Evolutionary conservation across 306 rosid genomes (phyloP).

Genomic region (Quillaja saponaria): DNA sequence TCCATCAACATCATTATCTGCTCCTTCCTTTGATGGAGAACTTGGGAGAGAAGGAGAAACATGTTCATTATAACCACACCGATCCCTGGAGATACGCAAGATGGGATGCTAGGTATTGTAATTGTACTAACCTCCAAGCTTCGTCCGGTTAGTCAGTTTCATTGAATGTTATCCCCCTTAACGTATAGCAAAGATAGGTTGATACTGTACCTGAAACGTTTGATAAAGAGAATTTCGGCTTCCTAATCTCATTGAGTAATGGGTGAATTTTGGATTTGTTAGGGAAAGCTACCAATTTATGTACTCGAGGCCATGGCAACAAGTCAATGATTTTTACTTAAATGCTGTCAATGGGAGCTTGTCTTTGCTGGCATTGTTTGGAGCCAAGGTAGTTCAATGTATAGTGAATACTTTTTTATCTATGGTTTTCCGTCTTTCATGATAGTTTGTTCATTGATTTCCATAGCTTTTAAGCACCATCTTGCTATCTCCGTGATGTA

Average conservation of each 20-base stretch:
- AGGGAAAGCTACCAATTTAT: constrained; percentile 76
- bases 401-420: too few relatives aligned
- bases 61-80: constrained; percentile 69
- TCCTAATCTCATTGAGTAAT: not conserved
- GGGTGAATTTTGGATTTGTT: constrained; percentile 13
- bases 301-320: constrained; percentile 76
- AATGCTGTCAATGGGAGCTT: constrained; percentile 46
- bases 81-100: constrained; percentile 59
- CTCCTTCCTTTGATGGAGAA: constrained; percentile 39
- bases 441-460: not conserved
- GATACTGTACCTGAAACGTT: not conserved
- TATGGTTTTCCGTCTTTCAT: not conserved
- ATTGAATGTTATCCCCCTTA: not conserved
- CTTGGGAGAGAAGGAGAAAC: constrained; percentile 25
- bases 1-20: not conserved
- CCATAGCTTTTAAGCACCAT: too few relatives aligned
- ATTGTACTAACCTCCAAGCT: too few relatives aligned
- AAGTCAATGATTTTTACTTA: constrained; percentile 61
- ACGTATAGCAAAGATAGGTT: too few relatives aligned
- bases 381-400: constrained; percentile 45
- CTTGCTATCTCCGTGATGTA: too few relatives aligned
- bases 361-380: constrained; percentile 51
- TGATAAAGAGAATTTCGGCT: not conserved
- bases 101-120: constrained; percentile 87
- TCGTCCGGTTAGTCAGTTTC: too few relatives aligned